These are phyloP conservation scores for Trametes cinnabarina DNA, from an alignment of 768 basidiomycete genomes.

Conservation along the genomic window DNA sequence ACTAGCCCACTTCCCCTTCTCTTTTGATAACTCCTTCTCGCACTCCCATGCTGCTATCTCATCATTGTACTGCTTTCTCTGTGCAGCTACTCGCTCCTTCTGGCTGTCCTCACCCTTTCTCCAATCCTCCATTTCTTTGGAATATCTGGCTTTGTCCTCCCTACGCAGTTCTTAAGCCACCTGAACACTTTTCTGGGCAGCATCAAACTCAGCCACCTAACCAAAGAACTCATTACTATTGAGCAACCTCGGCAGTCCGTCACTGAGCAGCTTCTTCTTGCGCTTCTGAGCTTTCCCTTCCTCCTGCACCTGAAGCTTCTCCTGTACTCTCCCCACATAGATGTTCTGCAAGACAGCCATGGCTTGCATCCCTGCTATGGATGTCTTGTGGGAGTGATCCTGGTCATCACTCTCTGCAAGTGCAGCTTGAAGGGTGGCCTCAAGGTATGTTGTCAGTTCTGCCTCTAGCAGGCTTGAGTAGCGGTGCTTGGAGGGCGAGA, in stretches of 20 bases:
- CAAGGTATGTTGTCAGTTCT: too few relatives aligned
- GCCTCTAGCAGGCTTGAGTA: too few relatives aligned
- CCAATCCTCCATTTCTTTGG: not conserved
- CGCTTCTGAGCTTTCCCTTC: constrained; percentile 14
- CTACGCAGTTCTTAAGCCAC: not conserved
- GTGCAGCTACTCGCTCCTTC: not conserved
- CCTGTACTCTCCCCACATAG: not conserved
- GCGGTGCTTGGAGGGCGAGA: too few relatives aligned
- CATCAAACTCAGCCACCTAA: not conserved
- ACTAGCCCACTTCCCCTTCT: not conserved
- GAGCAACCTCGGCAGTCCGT: constrained; percentile 26
- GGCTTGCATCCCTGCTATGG: too few relatives aligned
- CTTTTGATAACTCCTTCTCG: not conserved
- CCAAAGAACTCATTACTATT: constrained; percentile 25
- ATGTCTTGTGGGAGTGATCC: too few relatives aligned
- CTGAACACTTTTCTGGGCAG: constrained; percentile 2
- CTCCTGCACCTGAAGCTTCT: constrained; percentile 9
- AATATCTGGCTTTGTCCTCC: not conserved
- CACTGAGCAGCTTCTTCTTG: constrained; percentile 15
- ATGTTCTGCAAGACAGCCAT: not conserved
- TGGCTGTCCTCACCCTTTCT: not conserved
- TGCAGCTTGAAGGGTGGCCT: too few relatives aligned
- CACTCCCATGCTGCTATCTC: not conserved
- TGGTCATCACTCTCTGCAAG: too few relatives aligned
- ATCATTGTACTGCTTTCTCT: not conserved